Base-by-base conservation (phyloP, 257 asterid species). In the Jacaranda mimosifolia region DNA sequence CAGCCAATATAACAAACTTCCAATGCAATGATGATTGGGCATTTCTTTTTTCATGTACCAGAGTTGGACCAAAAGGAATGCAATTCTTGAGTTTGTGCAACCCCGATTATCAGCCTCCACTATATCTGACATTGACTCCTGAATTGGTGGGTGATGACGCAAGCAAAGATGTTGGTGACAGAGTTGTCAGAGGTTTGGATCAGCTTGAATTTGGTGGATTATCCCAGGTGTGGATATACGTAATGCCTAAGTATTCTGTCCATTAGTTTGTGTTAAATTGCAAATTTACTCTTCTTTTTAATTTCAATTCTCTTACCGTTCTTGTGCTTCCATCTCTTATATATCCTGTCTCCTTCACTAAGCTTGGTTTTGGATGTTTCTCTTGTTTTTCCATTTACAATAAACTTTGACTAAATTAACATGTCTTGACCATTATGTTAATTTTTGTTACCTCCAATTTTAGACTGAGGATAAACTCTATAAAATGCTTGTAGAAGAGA, bases 91-190 rank as follows among this genome's bases (percentile, higher is more conserved):
- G 74, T 63, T 92, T 96, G 60, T 92, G 98, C 80, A 92, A 75
- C 83, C 99, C 99, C 72, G 99, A 94, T 83, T 83, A 91, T 79
- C 97, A 92, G 80, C 98, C 97, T 81, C 97, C 97, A 63, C 81
- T 94, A 70, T 79, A 86, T 87, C 81, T 94, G 76, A 81, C 84
- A 46, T 74, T 87, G 79, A 83, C 91, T 75, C 80, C 91, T 79
- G 96, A 92, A 70, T 76, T 89, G 93, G 75, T 70, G 77, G 85
- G 75, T 81, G 86, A 82, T 73, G 91, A 79, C 75, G 83, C 79
- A 75, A 79, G 81, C 73, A 82, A 79, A 77, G 83, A 86, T 73
- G 70, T 36, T 70, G 85, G 72, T 70, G 89, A 79, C 52, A 83
- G 75, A 78, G 83, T 60, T 49, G 72, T 56, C 64, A 45, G 80